These are phyloP conservation scores for Saccharomycopsis guyanensis DNA, from an alignment of 805 yeast genomes.

Conservation along the genomic window DNA sequence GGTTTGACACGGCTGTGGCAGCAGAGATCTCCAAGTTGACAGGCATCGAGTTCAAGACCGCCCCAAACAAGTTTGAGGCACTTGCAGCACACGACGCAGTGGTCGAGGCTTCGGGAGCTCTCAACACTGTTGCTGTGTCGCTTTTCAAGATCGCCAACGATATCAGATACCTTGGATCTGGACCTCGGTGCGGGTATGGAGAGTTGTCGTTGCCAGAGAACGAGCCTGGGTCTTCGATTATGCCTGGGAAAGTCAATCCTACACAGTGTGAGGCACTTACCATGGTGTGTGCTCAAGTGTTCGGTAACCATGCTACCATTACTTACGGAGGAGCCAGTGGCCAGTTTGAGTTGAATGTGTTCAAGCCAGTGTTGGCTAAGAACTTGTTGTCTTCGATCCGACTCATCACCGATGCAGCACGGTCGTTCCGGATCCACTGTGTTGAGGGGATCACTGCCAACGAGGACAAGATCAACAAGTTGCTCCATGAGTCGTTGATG, in stretches of 20 bases:
- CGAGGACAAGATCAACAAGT: slow-evolving; percentile 74
- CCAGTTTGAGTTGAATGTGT: slow-evolving; percentile 95
- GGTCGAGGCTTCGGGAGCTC: slow-evolving; percentile 95
- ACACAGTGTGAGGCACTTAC: slow-evolving; percentile 98
- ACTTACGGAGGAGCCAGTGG: slow-evolving; percentile 98
- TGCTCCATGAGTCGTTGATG: slow-evolving; percentile 91
- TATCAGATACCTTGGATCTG: slow-evolving; percentile 95
- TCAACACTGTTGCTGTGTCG: slow-evolving; percentile 89
- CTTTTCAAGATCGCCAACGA: slow-evolving; percentile 95
- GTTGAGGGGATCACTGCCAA: slow-evolving; percentile 92
- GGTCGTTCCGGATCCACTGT: slow-evolving; percentile 88
- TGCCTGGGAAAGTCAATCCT: slow-evolving; percentile 99
- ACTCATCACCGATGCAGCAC: slow-evolving; percentile 78
- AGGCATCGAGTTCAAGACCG: slow-evolving; percentile 83
- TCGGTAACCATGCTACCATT: slow-evolving; percentile 91
- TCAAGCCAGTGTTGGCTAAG: slow-evolving; percentile 91
- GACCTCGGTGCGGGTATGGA: slow-evolving; percentile 99
- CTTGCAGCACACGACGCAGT: slow-evolving; percentile 98
- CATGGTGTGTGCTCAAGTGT: slow-evolving; percentile 96
- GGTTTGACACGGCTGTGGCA: slow-evolving; percentile 83
- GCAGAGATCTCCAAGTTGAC: slow-evolving; percentile 69
- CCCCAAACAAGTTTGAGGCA: slow-evolving; percentile 98
- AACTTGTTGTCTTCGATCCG: slow-evolving; percentile 84
- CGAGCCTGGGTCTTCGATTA: slow-evolving; percentile 97
- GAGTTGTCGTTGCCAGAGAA: slow-evolving; percentile 93